Conservation (phyloP, 2,329 filamentous ascomycete species). For the Claviceps citrina region DNA sequence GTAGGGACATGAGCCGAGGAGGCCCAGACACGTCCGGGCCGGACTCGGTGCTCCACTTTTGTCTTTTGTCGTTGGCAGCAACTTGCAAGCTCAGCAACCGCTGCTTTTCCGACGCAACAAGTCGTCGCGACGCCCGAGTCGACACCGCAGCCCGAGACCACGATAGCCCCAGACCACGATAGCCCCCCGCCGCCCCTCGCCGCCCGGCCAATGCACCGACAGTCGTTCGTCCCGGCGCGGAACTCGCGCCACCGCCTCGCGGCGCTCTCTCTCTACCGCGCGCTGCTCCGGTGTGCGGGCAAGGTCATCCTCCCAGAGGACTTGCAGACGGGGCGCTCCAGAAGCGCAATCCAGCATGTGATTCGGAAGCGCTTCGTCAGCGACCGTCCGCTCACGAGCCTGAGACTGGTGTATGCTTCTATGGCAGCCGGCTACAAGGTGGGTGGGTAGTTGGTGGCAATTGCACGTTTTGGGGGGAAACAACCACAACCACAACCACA, state of each 20-base stretch:
- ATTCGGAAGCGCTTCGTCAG: slow-evolving; percentile 47
- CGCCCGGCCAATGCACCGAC: slow-evolving; percentile 13
- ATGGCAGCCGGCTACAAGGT: slow-evolving; percentile 56
- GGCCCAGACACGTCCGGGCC: too few relatives aligned
- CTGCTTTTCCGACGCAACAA: too few relatives aligned
- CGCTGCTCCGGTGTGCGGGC: slow-evolving; percentile 45
- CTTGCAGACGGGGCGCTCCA: slow-evolving; percentile 7
- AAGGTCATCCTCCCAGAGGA: slow-evolving; percentile 37
- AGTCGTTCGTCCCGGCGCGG: slow-evolving; percentile 30
- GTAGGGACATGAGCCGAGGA: too few relatives aligned
- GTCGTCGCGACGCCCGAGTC: too few relatives aligned
- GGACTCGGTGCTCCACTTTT: too few relatives aligned
- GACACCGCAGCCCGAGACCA: too few relatives aligned
- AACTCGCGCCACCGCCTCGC: slow-evolving; percentile 38
- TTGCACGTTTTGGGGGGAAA: too few relatives aligned
- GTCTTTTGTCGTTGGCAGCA: too few relatives aligned
- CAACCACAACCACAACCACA: too few relatives aligned
- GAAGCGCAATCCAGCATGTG: slow-evolving; percentile 25
- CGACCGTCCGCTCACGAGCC: slow-evolving; percentile 42
- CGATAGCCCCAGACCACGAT: not conserved
- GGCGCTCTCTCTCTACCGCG: slow-evolving; percentile 56
- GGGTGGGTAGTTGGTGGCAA: too few relatives aligned
- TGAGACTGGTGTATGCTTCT: slow-evolving; percentile 43
- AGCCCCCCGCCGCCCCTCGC: not conserved
- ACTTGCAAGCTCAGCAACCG: too few relatives aligned